Base-by-base conservation (phyloP, 2,329 filamentous ascomycete genomes). In the Epichloe scottii region DNA sequence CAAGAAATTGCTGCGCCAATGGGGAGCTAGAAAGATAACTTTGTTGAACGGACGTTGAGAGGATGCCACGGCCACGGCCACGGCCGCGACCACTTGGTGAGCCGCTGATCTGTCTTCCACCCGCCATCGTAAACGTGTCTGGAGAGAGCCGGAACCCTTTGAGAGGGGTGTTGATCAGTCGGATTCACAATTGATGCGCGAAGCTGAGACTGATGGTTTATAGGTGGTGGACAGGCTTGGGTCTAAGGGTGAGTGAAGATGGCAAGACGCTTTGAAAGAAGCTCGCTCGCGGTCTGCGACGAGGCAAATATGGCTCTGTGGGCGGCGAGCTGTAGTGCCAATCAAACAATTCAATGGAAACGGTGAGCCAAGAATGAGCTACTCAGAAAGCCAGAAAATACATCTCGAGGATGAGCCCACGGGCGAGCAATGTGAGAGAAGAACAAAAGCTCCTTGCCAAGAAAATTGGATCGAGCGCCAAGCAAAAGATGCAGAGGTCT, bases 1-100 rank as follows among this genome's bases (percentile, higher is more conserved):
- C 81, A 52, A 89, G 71, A 35, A 79, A 77, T 33, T 78, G 77
- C 55, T 85, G 79, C 1, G 81, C 84, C 46, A 85, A 72, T 21
- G 83, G 82, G n/a, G 84, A 84, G 30, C 73, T 70, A 21, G 79
- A 75, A 26, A 70, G 69, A 63, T 81, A 81, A 11, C 45, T 33
- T 14, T 51, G 49, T 12, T 48, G 49, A 17, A 52, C 46, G 23
- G 55, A 41, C n/a, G 42, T 34, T 7, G 54, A 52, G 30, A 48
- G 15, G 3, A 49, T 15, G 34, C 49, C 49, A 21, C 49, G 49
- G 14, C 49, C 45, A 49, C 49, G 49, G 34, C 49, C 49, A n/a
- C 49, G 48, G n/a, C 49, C 45, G 46, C 52, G 48, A 26, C 52
- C 40, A 30, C 45, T 45, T 21, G 52, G 52, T 5, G 52, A 54